Evolutionary conservation across 495 filamentous ascomycete genomes (phyloP), one percentile per base, ranked within the genome.

Genomic region (Aspergillus sclerotiicarbonarius): DNA sequence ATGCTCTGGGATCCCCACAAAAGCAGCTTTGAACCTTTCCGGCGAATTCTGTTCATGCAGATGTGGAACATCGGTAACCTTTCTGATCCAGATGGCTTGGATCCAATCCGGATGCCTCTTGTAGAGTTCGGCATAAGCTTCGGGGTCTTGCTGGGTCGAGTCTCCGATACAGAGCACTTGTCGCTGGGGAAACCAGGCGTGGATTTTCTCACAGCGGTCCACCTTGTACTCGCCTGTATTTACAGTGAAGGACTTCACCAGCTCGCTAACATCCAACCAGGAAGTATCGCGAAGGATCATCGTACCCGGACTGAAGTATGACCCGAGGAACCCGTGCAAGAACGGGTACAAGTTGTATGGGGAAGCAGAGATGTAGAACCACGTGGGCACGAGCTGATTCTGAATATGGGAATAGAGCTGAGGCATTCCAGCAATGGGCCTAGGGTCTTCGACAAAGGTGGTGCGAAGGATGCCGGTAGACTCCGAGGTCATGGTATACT

Each of bases 291-390:
- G 87, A 16, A 98, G 82, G 16, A 96, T 82, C 54, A 96, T 74
- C 29, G 91, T 90, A 19, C 93, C 93, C 1, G 80, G 83, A 0
- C 83, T 87, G 68, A 87, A 98, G 69, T 91, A 69, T 15, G 76
- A 62, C 53, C 86, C 73, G 0, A 90, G 73, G 77, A 98, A 79
- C 0, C 75, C 63, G 57, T 79, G 83, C n/a, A 97, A 83, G 75
- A 96, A 95, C 2, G 89, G 85, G 70, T 96, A 96, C 4, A 98
- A 83, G 60, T 96, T 96, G 77, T 97, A 96, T 0, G 93, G 93
- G 3, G 91, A 96, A 1, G 93, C 93, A 5, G 90, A 95, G 50
- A 98, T 83, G 73, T 98, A 98, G 73, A 94, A 96, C 82, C 87
- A 96, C 1, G 90, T 80, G 9, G 93, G 87, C 3, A 73, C 68